Conservation (phyloP, 106 monocot species). For the Dendrobium officinale region DNA sequence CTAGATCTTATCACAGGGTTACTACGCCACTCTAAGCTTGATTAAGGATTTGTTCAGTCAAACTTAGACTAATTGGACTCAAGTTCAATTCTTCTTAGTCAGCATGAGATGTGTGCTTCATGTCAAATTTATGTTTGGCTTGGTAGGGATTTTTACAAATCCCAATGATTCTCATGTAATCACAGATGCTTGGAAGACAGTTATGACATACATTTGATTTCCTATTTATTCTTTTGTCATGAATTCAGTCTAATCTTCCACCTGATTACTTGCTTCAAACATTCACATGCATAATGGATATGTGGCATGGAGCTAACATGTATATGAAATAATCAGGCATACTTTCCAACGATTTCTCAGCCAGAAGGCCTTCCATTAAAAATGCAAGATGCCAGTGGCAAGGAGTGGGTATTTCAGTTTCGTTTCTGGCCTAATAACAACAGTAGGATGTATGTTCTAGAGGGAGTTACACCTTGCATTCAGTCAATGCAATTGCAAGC, state of each 20-base stretch:
- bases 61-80: not conserved
- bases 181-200: not conserved
- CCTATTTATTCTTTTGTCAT: not conserved
- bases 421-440: conserved; percentile 99
- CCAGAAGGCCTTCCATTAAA: conserved; percentile 94
- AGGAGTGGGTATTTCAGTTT: conserved; percentile 93
- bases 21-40: no score
- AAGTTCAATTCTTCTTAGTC: not conserved
- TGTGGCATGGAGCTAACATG: not conserved
- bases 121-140: not conserved
- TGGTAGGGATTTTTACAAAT: not conserved
- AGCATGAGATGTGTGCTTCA: not conserved
- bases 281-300: not conserved
- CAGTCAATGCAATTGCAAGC: conserved; percentile 98
- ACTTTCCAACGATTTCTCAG: conserved; percentile 89
- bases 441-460: conserved; percentile 99
- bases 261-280: not conserved
- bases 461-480: conserved; percentile 98
- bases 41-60: no score
- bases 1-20: no score
- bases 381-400: conserved; percentile 90
- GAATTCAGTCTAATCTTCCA: not conserved
- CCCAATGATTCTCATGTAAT: not conserved
- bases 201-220: not conserved
- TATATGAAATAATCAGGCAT: conserved; percentile 46